A percentile compares a stretch with the other conserved stretches of the same genome.
Evolutionary conservation across 179 eudicot genomes (phyloP).

Genomic region (Amaranthus tricolor): DNA sequence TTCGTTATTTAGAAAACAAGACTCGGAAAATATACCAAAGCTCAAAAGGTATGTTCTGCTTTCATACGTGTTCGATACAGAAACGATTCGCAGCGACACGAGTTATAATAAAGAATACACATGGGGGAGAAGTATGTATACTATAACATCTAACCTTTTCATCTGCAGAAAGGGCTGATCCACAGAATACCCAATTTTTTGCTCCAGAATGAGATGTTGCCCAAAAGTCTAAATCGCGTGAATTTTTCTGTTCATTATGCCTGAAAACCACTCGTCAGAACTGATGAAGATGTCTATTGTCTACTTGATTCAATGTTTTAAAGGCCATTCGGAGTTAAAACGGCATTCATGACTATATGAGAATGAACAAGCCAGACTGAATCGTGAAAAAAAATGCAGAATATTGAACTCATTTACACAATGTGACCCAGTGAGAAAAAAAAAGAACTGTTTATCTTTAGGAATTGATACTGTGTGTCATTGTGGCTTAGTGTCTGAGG

Average conservation of each 20-base stretch:
- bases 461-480: background rate
- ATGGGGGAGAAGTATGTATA: background rate
- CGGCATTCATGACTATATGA: background rate
- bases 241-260: constrained; percentile 27
- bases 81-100: background rate
- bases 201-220: no score
- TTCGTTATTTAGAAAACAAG: no score
- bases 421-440: background rate
- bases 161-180: no score
- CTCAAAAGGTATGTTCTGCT: background rate
- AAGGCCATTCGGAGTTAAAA: background rate
- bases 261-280: constrained; percentile 23
- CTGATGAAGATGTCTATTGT: background rate
- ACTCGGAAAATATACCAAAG: background rate
- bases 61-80: background rate
- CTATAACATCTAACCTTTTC: background rate
- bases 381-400: background rate
- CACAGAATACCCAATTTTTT: no score
- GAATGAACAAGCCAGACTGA: no score
- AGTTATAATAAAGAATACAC: no score
- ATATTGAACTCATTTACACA: background rate
- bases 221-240: constrained; percentile 15
- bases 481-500: background rate
- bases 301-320: background rate
- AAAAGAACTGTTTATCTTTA: background rate